Evolutionary conservation across 106 monocot genomes (phyloP), one percentile per base, ranked within the genome.

Genomic region (Ottelia alismoides): DNA sequence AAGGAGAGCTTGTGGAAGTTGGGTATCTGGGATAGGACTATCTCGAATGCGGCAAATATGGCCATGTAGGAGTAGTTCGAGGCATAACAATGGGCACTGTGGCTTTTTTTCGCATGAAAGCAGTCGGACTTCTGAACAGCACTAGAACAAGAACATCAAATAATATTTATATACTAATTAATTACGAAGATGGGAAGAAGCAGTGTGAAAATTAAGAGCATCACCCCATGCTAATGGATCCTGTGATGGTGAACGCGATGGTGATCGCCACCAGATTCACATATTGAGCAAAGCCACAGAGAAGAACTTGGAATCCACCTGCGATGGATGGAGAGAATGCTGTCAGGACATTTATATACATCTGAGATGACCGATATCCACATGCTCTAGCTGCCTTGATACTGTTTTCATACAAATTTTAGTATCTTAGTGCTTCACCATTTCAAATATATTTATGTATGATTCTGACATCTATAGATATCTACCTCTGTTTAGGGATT

Each of bases 231-330:
- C 89, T 90, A 26, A 80, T 90, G 45, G 80, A 74, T 22, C 79
- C 74, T 17, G 89, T 90, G 62, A 90, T 84, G 3, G 89, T 80
- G 60, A 80, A 90, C n/a, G 84, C 89, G 16, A 90, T 66, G 20
- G 65, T 64, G 11, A 74, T 76, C 20, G 84, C 89, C 0, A 90
- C 55, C 2, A 90, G 80, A 61, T 84, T 84, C 47, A 54, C 43
- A 63, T 90, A 90, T 51, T 84, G 89, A 1, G 80, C 71, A 17
- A 84, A 12, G 4, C 73, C 72, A 51, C 84, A 90, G 0, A 90
- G 20, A 26, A 48, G 63, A 29, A 64, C 72, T 17, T 74, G 68
- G 30, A 57, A 14, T 12, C 58, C 77, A 10, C 89, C 89, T 90
- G 45, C n/a, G n/a, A n/a, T n/a, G n/a, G n/a, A n/a, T n/a, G n/a